Evolutionary conservation across 108 stramenopile genomes (phyloP), one percentile per base, ranked within the genome.

Genomic region (Nitzschia palea): DNA sequence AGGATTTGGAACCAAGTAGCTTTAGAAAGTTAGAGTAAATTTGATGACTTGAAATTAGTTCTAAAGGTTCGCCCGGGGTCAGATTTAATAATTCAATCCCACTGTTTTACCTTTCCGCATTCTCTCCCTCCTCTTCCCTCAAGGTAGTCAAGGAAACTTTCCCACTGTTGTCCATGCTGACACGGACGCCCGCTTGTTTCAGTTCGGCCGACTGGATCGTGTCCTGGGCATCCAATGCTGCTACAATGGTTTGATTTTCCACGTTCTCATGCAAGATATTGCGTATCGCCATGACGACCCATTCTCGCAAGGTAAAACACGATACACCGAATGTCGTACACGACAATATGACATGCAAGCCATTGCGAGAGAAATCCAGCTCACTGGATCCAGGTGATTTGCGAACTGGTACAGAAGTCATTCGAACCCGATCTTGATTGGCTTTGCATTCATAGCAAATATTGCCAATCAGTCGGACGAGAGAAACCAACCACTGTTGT

Each of bases 251-350:
- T 63, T 82, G 84, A 65, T 94, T 94, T 8, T 67, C 72, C 30
- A 61, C 69, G 44, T 91, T 94, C 18, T 74, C 71, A 36, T 94
- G 85, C 25, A 94, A 65, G 5, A 76, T 78, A 79, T 91, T 87
- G 26, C 89, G 80, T 55, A 94, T 88, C n/a, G 89, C 89, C 35
- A 94, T 77, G 51, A 94, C 78, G 29, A 84, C 79, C 93, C 93
- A 94, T 44, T 94, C 93, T 35, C 93, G 82, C 10, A 94, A 62
- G 20, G 89, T 86, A 57, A 94, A 89, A 67, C 93, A 94, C 26
- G 88, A 77, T 29, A 75, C 73, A 15, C 85, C 76, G 65, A 89
- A 80, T 9, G 87, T 71, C 10, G 93, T 94, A 25, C 84, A 81
- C 0, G 89, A 89, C 12, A 94, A 70, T 6, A 94, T 37, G 14